Conservation (phyloP, 2,329 filamentous ascomycete species). For the Talaromyces islandicus region DNA sequence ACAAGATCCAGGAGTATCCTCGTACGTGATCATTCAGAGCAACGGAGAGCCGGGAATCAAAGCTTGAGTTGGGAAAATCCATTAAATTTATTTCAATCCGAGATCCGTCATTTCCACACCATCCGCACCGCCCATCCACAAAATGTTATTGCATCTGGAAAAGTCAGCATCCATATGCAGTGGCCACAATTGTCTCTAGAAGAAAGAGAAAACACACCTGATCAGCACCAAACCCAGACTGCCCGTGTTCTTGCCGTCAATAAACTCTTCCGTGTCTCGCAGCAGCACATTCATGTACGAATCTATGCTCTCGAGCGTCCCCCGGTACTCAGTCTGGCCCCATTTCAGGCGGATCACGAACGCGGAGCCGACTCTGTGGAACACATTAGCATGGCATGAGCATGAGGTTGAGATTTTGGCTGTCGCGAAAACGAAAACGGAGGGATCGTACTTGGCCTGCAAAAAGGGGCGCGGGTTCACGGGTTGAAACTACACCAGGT, state of each 20-base stretch:
- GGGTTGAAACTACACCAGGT: constrained; percentile 64
- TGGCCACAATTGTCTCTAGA: constrained; percentile 59
- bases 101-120: constrained; percentile 44
- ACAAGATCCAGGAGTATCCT: not conserved
- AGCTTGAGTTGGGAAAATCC: too few relatives aligned
- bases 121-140: constrained; percentile 69
- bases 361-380: constrained; percentile 74
- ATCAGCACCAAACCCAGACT: constrained; percentile 88
- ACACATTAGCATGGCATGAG: not conserved
- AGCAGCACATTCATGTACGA: constrained; percentile 99
- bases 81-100: constrained; percentile 25
- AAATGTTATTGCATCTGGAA: constrained; percentile 85
- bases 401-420: not conserved
- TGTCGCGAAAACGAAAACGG: not conserved
- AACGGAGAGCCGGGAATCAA: not conserved
- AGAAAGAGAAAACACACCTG: constrained; percentile 64
- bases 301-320: constrained; percentile 84
- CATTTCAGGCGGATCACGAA: constrained; percentile 93
- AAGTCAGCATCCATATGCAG: too few relatives aligned
- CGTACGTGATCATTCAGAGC: not conserved
- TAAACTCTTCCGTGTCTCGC: constrained; percentile 83
- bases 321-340: constrained; percentile 97
- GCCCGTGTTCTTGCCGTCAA: constrained; percentile 79
- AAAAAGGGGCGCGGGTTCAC: constrained; percentile 96
- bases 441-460: constrained; percentile 64